Conservation (phyloP, 176 grass and related monocot genomes). For the maize (Zea mays) region Zm-B73-REFERENCE-NAM-5.0 NC_050097.1:201686001-201686500, state of each 20-base stretch:
- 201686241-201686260: neutral
- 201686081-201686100: conserved; percentile 54
- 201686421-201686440: conserved; percentile 50
- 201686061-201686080: conserved; percentile 44
- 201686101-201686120: conserved; percentile 25
- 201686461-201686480: conserved; percentile 66
- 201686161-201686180: conserved; percentile 4
- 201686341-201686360: conserved; percentile 49
- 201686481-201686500: conserved; percentile 52
- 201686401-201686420: conserved; percentile 43
- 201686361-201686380: conserved; percentile 39
- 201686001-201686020: conserved; percentile 47
- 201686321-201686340: conserved; percentile 54
- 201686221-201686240: neutral
- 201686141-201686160: conserved; percentile 43
- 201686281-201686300: conserved; percentile 54
- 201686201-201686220: neutral
- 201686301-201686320: conserved; percentile 66
- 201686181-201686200: neutral
- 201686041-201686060: conserved; percentile 24
- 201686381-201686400: conserved; percentile 11
- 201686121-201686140: conserved; percentile 45
- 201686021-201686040: conserved; percentile 46
- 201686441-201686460: conserved; percentile 63
- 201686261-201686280: conserved; percentile 62